Evolutionary conservation across 2,329 filamentous ascomycete genomes (phyloP), one percentile per base, ranked within the genome.

Genomic region (Helotiales sp.): DNA sequence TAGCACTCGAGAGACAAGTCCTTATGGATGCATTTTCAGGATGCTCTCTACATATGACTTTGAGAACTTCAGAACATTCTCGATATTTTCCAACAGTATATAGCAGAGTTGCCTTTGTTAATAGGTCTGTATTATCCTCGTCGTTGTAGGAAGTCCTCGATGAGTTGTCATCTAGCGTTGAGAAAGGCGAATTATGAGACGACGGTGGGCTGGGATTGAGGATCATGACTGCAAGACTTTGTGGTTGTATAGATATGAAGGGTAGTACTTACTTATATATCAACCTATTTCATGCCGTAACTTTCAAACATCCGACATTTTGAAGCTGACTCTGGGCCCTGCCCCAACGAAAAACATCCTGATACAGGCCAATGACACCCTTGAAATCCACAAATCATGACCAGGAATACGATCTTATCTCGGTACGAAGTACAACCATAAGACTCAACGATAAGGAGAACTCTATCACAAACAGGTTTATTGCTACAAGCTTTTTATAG

Each of bases 81-180:
- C 52, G 33, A 22, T 57, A 64, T 27, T 52, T 46, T 19, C 36
- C 42, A 6, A 55, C 50, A 1, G 29, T 27, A 38, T 64, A 64
- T n/a, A n/a, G 44, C n/a, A 29, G 10, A 24, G 5, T 46, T 29
- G 42, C 24, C 19, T 27, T 22, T n/a, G 36, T 6, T 17, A 22
- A 17, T 15, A 22, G 6, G 36, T 40, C 24, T 5, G 24, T 40
- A 19, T 5, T 40, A 19, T 40, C 36, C 24, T 40, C 17, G 36
- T 40, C 36, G 17, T 3, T 15, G 17, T 40, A 22, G 9, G 36
- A 17, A 22, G n/a, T 8, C 24, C 17, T 22, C n/a, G 17, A 19
- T 40, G 12, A 22, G 17, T n/a, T n/a, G n/a, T n/a, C n/a, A n/a
- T 22, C 36, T 40, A 22, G 9, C 10, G n/a, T 22, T 2, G 36